phyloP scores from a whole-genome alignment of 2,329 filamentous ascomycete genomes.

The Penicillium sp. region DNA sequence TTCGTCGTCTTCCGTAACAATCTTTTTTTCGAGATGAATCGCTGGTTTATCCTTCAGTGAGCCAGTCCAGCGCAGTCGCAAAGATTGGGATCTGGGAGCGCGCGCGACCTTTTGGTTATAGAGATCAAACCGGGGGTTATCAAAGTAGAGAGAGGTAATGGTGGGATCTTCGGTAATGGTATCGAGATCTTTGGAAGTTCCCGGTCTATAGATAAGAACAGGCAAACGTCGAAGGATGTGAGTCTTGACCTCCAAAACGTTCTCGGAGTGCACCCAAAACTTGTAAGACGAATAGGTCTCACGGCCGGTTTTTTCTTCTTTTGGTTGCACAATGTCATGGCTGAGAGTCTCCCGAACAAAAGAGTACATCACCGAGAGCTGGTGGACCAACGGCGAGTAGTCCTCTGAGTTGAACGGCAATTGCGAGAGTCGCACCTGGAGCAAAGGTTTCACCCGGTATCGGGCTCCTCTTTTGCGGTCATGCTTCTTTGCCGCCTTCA shows the following conservation, averaged over 20 bases:
- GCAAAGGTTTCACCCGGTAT: constrained; percentile 86
- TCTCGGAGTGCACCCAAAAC: constrained; percentile 96
- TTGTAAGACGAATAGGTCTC: constrained; percentile 84
- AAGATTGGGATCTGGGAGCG: constrained; percentile 71
- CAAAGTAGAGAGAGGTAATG: constrained; percentile 94
- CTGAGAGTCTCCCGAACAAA: constrained; percentile 78
- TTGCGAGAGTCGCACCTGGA: constrained; percentile 84
- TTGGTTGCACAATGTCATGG: constrained; percentile 52
- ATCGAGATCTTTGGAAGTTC: constrained; percentile 76
- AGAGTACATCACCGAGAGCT: constrained; percentile 90
- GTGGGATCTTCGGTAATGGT: constrained; percentile 76
- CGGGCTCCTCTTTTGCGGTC: constrained; percentile 84
- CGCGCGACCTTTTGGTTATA: constrained; percentile 83
- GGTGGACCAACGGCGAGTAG: constrained; percentile 85
- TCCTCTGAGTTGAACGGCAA: constrained; percentile 94
- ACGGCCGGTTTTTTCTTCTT: constrained; percentile 48
- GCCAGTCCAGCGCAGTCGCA: constrained; percentile 89
- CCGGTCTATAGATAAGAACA: constrained; percentile 87
- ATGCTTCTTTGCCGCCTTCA: constrained; percentile 99
- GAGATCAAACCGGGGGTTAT: constrained; percentile 79
- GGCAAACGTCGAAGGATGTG: constrained; percentile 87
- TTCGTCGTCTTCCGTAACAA: constrained; percentile 69
- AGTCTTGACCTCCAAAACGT: constrained; percentile 95
- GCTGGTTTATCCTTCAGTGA: constrained; percentile 75
- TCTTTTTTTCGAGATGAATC: constrained; percentile 87